phyloP scores from a whole-genome alignment of 1,284 basidiomycete genomes.

The Pseudozyma sp. region DNA sequence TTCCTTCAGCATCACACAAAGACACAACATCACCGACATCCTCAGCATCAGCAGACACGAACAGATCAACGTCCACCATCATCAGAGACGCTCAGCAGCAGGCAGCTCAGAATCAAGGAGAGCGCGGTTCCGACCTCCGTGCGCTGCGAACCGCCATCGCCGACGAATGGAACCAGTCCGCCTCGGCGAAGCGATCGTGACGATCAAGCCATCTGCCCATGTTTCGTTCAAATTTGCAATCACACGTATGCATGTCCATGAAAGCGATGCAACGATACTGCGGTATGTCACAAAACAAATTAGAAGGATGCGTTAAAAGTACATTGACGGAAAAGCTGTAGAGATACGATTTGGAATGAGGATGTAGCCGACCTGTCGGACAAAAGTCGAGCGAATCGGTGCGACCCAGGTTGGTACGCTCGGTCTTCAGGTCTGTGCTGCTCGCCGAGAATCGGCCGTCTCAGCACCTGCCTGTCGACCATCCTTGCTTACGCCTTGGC shows the following conservation, averaged over 20 bases:
- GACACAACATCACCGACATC: not conserved
- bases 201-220: no score
- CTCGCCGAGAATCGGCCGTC: conserved; percentile 42
- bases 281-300: not conserved
- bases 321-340: conserved; percentile 13
- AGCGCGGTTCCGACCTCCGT: conserved; percentile 27
- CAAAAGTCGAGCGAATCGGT: not conserved
- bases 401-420: not conserved
- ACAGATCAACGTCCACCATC: conserved; percentile 22
- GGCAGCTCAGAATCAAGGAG: conserved; percentile 21
- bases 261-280: not conserved
- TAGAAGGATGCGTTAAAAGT: conserved; percentile 27
- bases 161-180: conserved; percentile 37
- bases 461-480: conserved; percentile 42
- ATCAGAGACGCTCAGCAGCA: conserved; percentile 19
- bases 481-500: conserved; percentile 50
- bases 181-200: conserved; percentile 12
- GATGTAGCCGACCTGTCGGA: no score
- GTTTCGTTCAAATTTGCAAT: no score
- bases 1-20: conserved; percentile 31
- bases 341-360: conserved; percentile 1
- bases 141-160: conserved; percentile 32
- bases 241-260: no score
- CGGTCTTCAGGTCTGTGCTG: conserved; percentile 31
- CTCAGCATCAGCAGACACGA: not conserved